Evolutionary conservation across 805 yeast species (phyloP).

Genomic region (Deakozyma indianensis): DNA sequence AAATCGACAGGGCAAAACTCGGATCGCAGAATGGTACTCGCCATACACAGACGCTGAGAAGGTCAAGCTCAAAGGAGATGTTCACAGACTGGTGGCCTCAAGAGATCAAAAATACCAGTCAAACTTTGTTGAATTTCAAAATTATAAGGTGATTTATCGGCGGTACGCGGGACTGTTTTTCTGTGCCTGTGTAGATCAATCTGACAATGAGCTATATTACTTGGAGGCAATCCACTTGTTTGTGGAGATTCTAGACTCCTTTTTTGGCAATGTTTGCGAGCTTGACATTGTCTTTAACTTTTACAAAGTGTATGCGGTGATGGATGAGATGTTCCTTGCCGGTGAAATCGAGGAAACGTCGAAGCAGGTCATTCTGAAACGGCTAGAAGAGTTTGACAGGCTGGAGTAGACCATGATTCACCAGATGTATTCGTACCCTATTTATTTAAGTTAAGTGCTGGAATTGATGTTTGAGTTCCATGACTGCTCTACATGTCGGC

Average conservation of each 20-base stretch:
- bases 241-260: constrained; percentile 76
- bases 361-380: constrained; percentile 46
- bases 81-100: constrained; percentile 66
- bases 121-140: constrained; percentile 61
- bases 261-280: constrained; percentile 86
- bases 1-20: constrained; percentile 86
- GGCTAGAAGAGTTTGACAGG: constrained; percentile 52
- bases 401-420: constrained; percentile 38
- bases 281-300: constrained; percentile 87
- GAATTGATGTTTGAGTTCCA: too few species aligned
- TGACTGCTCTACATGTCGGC: too few species aligned
- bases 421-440: too few species aligned
- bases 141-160: constrained; percentile 61
- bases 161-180: constrained; percentile 88
- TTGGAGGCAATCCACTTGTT: constrained; percentile 75
- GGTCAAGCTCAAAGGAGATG: constrained; percentile 37
- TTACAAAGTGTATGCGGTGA: constrained; percentile 61
- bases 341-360: constrained; percentile 87
- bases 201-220: constrained; percentile 70
- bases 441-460: too few species aligned
- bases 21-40: constrained; percentile 70
- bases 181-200: constrained; percentile 64
- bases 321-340: constrained; percentile 79
- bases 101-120: constrained; percentile 77
- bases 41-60: constrained; percentile 32